Percentiles rank a stretch among this genome's conserved stretches.
Evolutionary conservation across 495 filamentous ascomycete species (phyloP).

Genomic region (Hypoxylon lenormandii): DNA sequence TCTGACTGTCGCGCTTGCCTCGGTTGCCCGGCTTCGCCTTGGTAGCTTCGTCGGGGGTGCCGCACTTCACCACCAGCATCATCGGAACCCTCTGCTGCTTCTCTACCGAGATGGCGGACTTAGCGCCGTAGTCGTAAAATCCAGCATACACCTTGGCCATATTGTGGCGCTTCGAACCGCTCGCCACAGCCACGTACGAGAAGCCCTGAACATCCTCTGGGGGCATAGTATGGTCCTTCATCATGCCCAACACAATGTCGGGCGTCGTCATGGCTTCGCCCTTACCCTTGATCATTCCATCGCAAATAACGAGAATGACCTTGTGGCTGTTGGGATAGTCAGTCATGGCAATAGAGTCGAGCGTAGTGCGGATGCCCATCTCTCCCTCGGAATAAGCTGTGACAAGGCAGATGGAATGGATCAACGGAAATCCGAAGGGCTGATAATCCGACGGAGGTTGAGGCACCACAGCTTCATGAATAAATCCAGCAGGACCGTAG

Average conservation of each 20-base stretch:
- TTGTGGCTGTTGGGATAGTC: constrained; percentile 99
- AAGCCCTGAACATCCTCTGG: constrained; percentile 85
- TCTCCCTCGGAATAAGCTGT: constrained; percentile 98
- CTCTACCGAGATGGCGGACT: constrained; percentile 79
- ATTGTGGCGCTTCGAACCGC: constrained; percentile 96
- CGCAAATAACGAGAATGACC: constrained; percentile 92
- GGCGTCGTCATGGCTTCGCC: constrained; percentile 89
- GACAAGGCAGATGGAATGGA: constrained; percentile 91
- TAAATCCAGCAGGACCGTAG: constrained; percentile 88
- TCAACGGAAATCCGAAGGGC: constrained; percentile 93
- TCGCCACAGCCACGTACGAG: constrained; percentile 96
- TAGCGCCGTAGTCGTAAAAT: constrained; percentile 94
- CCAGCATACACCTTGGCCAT: constrained; percentile 99
- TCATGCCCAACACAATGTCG: constrained; percentile 90
- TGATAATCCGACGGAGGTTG: constrained; percentile 98
- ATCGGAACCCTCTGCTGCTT: constrained; percentile 99
- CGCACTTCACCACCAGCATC: constrained; percentile 96
- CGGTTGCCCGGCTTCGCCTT: constrained; percentile 93
- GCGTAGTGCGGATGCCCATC: constrained; percentile 88
- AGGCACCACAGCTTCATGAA: constrained; percentile 94
- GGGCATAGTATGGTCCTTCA: constrained; percentile 85
- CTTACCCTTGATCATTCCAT: constrained; percentile 96
- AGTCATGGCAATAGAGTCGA: constrained; percentile 96
- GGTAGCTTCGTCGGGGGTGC: constrained; percentile 84
- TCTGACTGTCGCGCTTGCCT: constrained; percentile 98